These are phyloP conservation scores for Talaromyces funiculosus DNA, from an alignment of 2,329 filamentous ascomycete species.

Conservation along the genomic window DNA sequence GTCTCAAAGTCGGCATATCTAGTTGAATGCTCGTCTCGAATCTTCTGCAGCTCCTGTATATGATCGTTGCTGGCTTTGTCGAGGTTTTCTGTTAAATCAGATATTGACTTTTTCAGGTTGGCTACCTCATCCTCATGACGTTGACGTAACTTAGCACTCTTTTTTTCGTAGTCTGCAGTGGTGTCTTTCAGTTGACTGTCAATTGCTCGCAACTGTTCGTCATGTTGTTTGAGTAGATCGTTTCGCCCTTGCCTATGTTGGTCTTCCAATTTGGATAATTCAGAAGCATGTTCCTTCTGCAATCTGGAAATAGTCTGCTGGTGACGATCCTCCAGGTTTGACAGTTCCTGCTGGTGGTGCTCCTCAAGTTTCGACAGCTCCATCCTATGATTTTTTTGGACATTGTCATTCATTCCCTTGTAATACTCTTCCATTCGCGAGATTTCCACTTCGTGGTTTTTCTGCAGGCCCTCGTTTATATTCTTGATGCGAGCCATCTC, in stretches of 20 bases:
- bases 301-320: not conserved
- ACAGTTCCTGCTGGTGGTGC: conserved; percentile 37
- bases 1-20: conserved; percentile 45
- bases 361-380: conserved; percentile 54
- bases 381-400: conserved; percentile 66
- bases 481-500: conserved; percentile 57
- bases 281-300: conserved; percentile 52
- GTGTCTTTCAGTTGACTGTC: conserved; percentile 45
- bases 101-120: conserved; percentile 58
- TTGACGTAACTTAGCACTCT: conserved; percentile 32
- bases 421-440: conserved; percentile 46
- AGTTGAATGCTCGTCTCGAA: conserved; percentile 47
- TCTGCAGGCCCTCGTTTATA: conserved; percentile 65
- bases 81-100: conserved; percentile 50
- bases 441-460: conserved; percentile 60
- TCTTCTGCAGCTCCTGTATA: conserved; percentile 54
- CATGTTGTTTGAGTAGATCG: conserved; percentile 39
- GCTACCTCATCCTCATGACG: conserved; percentile 56
- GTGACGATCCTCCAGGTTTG: conserved; percentile 14
- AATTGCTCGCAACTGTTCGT: conserved; percentile 44
- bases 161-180: conserved; percentile 36
- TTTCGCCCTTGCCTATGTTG: conserved; percentile 41
- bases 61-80: conserved; percentile 56
- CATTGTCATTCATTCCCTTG: conserved; percentile 52
- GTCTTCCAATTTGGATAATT: conserved; percentile 52